Evolutionary conservation across 352 stramenopile species (phyloP).

Genomic region (Thalassiosira exigua): DNA sequence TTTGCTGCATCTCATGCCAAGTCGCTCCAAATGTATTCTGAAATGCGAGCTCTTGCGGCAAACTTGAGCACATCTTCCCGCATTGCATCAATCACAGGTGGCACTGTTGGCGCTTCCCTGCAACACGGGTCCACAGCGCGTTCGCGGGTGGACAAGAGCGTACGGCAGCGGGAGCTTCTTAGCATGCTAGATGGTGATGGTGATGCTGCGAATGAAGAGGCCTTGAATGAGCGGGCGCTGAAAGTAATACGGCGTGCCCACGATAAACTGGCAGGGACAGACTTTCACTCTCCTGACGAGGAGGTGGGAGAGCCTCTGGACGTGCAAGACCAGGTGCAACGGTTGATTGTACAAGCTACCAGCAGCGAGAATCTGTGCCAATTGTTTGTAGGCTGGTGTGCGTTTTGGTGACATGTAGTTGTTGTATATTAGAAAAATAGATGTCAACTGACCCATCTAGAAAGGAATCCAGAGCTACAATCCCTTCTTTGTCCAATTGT

Average conservation of each 20-base stretch:
- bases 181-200: conserved; percentile 68
- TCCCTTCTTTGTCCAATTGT: too few species aligned
- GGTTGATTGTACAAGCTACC: conserved; percentile 97
- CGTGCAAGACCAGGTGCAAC: conserved; percentile 95
- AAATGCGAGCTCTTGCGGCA: conserved; percentile 77
- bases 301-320: conserved; percentile 73
- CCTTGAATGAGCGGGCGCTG: conserved; percentile 94
- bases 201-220: conserved; percentile 81
- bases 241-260: conserved; percentile 98
- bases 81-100: conserved; percentile 77
- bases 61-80: conserved; percentile 71
- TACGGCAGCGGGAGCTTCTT: conserved; percentile 76
- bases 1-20: conserved; percentile 58
- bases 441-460: background rate
- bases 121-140: conserved; percentile 67
- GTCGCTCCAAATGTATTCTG: conserved; percentile 82
- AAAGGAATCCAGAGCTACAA: too few species aligned
- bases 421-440: too few species aligned
- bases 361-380: conserved; percentile 99
- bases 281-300: conserved; percentile 89
- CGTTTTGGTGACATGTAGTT: conserved; percentile 86
- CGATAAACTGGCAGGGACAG: conserved; percentile 97
- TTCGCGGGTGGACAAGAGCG: conserved; percentile 76
- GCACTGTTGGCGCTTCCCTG: conserved; percentile 39
- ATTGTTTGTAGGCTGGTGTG: conserved; percentile 98